phyloP scores from a whole-genome alignment of 2,329 filamentous ascomycete genomes.

The Mollisiaceae sp. region DNA sequence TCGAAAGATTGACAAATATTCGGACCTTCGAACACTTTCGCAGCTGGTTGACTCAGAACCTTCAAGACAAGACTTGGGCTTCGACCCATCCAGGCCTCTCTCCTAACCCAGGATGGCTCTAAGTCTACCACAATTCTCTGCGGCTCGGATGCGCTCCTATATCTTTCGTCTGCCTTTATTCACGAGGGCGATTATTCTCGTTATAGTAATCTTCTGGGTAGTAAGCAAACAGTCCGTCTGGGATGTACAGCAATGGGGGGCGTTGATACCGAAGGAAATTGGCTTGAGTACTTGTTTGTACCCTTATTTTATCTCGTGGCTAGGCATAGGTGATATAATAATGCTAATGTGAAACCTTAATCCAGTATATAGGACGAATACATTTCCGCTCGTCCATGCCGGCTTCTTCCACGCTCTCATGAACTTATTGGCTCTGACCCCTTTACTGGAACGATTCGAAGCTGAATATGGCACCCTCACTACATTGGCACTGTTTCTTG shows the following conservation, averaged over 20 bases:
- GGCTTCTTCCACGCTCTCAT: constrained; percentile 80
- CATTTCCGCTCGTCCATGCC: constrained; percentile 85
- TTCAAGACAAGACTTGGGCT: not conserved
- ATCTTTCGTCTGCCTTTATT: constrained; percentile 85
- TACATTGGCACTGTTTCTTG: constrained; percentile 85
- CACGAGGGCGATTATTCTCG: constrained; percentile 71
- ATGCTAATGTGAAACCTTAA: constrained; percentile 18
- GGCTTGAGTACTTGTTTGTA: constrained; percentile 71
- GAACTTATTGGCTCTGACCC: constrained; percentile 80
- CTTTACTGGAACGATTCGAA: constrained; percentile 94
- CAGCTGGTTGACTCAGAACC: not conserved
- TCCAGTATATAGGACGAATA: constrained; percentile 89
- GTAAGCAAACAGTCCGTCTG: constrained; percentile 71
- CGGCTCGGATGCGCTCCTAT: constrained; percentile 78
- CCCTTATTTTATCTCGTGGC: constrained; percentile 3
- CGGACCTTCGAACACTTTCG: not conserved
- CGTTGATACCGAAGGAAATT: constrained; percentile 78
- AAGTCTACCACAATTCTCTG: constrained; percentile 63
- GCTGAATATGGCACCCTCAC: constrained; percentile 89
- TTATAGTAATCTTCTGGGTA: constrained; percentile 73
- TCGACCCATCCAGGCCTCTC: not conserved
- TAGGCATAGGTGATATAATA: not conserved
- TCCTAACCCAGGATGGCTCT: constrained; percentile 35
- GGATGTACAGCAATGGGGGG: constrained; percentile 77
- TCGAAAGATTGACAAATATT: constrained; percentile 12